These are phyloP conservation scores for Fraxinus floribunda DNA, from an alignment of 305 asterid species.

Conservation along the genomic window DNA sequence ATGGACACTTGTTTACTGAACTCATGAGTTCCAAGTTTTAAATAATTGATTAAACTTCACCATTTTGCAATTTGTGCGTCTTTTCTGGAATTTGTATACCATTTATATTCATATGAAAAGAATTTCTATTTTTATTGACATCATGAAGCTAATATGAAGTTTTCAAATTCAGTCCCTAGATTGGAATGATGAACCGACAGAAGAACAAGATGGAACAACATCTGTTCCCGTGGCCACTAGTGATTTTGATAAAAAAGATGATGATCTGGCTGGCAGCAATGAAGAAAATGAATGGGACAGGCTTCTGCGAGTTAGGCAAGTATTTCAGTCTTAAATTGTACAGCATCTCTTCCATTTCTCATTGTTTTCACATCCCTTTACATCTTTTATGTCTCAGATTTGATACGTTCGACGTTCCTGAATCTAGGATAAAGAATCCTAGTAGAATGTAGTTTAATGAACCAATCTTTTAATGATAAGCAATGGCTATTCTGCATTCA, in stretches of 20 bases:
- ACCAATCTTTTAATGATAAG: neutral
- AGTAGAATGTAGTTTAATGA: neutral
- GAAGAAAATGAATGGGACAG: constrained; percentile 97
- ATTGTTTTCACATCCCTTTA: neutral
- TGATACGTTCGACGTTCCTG: neutral
- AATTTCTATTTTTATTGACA: neutral
- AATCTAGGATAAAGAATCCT: neutral
- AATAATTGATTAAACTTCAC: constrained; percentile 2
- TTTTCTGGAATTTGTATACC: neutral
- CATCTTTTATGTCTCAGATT: constrained; percentile 15
- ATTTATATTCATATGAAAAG: neutral
- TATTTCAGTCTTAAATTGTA: constrained; percentile 14
- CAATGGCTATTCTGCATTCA: neutral
- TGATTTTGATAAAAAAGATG: constrained; percentile 64
- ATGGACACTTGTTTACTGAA: neutral
- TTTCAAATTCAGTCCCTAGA: constrained; percentile 54
- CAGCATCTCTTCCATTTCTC: constrained; percentile 2
- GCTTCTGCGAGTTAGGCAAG: constrained; percentile 90
- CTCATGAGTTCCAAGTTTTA: neutral
- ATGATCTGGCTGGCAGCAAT: constrained; percentile 37
- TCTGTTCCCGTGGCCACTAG: constrained; percentile 40
- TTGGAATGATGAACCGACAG: constrained; percentile 85
- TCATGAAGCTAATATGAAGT: neutral
- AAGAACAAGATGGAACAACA: constrained; percentile 59
- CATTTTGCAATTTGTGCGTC: neutral